phyloP scores from a whole-genome alignment of 805 yeast genomes.

The Starmerella davenportii region DNA sequence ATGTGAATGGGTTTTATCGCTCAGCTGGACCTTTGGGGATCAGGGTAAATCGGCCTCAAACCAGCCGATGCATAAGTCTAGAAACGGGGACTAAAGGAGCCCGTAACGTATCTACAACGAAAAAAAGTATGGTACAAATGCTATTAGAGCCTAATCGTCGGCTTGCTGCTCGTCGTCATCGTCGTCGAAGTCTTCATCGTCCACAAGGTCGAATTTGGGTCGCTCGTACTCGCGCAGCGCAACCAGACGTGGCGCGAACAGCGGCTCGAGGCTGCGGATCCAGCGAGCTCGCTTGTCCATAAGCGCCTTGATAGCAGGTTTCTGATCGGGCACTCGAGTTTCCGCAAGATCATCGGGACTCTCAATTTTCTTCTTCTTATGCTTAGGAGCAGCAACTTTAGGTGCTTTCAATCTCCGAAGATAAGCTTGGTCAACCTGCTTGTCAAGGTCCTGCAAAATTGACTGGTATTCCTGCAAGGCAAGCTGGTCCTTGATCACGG shows the following conservation, averaged over 20 bases:
- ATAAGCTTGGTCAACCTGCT: slow-evolving; percentile 91
- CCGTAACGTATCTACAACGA: too few species aligned
- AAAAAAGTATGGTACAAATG: too few species aligned
- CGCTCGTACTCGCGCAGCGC: slow-evolving; percentile 63
- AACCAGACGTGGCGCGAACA: slow-evolving; percentile 46
- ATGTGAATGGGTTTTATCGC: too few species aligned
- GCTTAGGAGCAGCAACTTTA: slow-evolving; percentile 30
- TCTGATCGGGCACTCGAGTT: slow-evolving; percentile 39
- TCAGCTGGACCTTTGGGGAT: too few species aligned
- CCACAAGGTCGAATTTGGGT: slow-evolving; percentile 36
- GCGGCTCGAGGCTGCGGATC: slow-evolving; percentile 77
- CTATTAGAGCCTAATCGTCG: too few species aligned
- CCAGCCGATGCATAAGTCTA: too few species aligned
- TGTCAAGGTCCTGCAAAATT: slow-evolving; percentile 81
- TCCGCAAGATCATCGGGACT: slow-evolving; percentile 3
- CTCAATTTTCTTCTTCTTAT: slow-evolving; percentile 27
- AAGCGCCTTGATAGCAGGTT: slow-evolving; percentile 57
- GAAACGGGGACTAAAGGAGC: too few species aligned
- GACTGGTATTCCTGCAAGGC: slow-evolving; percentile 91
- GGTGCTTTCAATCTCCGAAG: slow-evolving; percentile 63
- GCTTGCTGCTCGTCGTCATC: slow-evolving; percentile 19
- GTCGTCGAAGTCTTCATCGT: slow-evolving; percentile 25
- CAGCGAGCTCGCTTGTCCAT: slow-evolving; percentile 76
- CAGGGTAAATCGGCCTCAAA: too few species aligned
- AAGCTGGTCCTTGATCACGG: slow-evolving; percentile 66